These are phyloP conservation scores for Candida quercuum DNA, from an alignment of 805 yeast genomes.

Conservation along the genomic window DNA sequence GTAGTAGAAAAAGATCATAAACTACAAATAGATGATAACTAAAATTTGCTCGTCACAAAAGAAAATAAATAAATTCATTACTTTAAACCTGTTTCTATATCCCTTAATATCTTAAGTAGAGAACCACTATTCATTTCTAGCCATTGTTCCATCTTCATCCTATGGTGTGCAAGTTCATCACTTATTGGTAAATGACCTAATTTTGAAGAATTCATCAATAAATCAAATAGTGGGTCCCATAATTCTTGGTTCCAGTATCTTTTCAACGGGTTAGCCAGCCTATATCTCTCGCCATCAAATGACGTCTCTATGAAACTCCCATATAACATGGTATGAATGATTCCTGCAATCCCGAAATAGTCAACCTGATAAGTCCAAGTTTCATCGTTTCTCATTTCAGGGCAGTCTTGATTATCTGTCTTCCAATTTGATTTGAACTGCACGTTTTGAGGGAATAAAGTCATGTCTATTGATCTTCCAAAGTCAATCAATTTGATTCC, in stretches of 20 bases:
- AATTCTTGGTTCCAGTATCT: slow-evolving; percentile 71
- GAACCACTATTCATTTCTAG: slow-evolving; percentile 18
- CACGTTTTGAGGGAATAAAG: slow-evolving; percentile 43
- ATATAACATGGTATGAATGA: slow-evolving; percentile 67
- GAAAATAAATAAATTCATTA: slow-evolving; percentile 1
- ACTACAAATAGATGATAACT: not conserved
- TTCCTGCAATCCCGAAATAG: slow-evolving; percentile 75
- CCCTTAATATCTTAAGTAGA: slow-evolving; percentile 29
- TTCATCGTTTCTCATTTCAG: slow-evolving; percentile 51
- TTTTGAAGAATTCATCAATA: slow-evolving; percentile 53
- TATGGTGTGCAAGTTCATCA: slow-evolving; percentile 27
- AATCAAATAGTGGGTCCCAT: slow-evolving; percentile 65
- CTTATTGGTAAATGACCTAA: slow-evolving; percentile 36
- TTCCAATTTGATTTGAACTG: slow-evolving; percentile 57
- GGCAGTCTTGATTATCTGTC: slow-evolving; percentile 65
- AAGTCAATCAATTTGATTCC: slow-evolving; percentile 72
- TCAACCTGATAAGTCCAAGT: slow-evolving; percentile 82
- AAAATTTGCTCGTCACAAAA: not conserved
- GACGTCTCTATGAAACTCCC: slow-evolving; percentile 54
- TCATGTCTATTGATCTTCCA: slow-evolving; percentile 73
- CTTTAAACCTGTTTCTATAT: slow-evolving; percentile 29
- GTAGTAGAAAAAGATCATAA: not conserved
- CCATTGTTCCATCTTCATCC: slow-evolving; percentile 39
- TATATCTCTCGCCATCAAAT: slow-evolving; percentile 25
- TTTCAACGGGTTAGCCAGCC: slow-evolving; percentile 45